phyloP scores from a whole-genome alignment of 768 basidiomycete genomes.

The Paxillus rubicundulus region DNA sequence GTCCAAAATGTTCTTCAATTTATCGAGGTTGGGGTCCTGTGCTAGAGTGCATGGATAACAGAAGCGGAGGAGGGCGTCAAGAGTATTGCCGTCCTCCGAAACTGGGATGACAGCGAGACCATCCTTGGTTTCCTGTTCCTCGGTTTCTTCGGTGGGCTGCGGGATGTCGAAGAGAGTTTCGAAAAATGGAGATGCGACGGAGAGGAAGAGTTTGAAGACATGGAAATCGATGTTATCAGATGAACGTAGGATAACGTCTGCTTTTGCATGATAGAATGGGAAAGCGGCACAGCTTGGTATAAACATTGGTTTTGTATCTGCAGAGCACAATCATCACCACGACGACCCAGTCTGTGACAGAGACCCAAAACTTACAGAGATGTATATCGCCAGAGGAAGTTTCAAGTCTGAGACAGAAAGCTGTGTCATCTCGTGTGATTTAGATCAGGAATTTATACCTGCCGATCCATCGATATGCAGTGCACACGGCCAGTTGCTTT shows the following conservation, averaged over 20 bases:
- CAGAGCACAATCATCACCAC: background rate
- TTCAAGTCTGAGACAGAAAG: background rate
- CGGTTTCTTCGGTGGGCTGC: constrained; percentile 15
- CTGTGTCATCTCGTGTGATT: constrained; percentile 6
- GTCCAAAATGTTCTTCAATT: background rate
- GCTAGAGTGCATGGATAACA: constrained; percentile 25
- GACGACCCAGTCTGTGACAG: background rate
- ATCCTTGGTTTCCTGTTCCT: constrained; percentile 13
- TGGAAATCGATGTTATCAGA: constrained; percentile 30
- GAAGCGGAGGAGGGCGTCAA: constrained; percentile 27
- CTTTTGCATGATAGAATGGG: constrained; percentile 23
- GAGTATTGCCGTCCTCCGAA: constrained; percentile 18
- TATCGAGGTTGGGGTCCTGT: constrained; percentile 16
- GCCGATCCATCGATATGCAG: too few relatives aligned
- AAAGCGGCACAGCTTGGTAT: constrained; percentile 5
- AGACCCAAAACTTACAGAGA: background rate
- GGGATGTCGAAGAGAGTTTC: constrained; percentile 31
- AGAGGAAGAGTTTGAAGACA: constrained; percentile 32
- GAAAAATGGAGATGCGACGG: constrained; percentile 35
- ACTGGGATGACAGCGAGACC: constrained; percentile 21
- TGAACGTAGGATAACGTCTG: constrained; percentile 24
- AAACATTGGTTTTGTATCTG: background rate
- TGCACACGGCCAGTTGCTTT: too few relatives aligned
- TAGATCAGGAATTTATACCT: constrained; percentile 3
- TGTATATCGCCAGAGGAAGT: background rate